phyloP scores from a whole-genome alignment of 768 basidiomycete species.

The Suillus paluster region DNA sequence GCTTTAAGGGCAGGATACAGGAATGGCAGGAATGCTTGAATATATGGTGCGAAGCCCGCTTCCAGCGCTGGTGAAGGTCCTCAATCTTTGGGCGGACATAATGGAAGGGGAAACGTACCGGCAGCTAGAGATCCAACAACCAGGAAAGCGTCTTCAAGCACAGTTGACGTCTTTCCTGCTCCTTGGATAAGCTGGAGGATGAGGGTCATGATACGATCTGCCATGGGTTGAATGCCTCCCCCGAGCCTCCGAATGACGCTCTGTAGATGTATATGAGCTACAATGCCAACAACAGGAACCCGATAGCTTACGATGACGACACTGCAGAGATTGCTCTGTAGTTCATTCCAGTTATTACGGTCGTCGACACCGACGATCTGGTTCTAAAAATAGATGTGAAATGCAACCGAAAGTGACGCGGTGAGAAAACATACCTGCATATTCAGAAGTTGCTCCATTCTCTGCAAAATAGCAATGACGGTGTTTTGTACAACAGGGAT shows the following conservation, averaged over 20 bases:
- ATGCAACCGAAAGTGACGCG: background rate
- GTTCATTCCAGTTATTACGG: constrained; percentile 98
- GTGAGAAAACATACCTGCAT: constrained; percentile 68
- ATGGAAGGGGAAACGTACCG: constrained; percentile 43
- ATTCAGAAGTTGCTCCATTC: constrained; percentile 86
- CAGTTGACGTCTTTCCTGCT: constrained; percentile 90
- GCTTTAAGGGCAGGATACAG: constrained; percentile 88
- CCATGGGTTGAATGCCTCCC: constrained; percentile 81
- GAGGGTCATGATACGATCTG: constrained; percentile 95
- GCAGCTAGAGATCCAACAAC: constrained; percentile 87
- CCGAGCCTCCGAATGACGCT: constrained; percentile 85
- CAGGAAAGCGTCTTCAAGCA: constrained; percentile 96
- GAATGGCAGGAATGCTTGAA: constrained; percentile 82
- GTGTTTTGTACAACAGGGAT: constrained; percentile 84
- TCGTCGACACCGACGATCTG: constrained; percentile 96
- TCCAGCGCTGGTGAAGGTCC: constrained; percentile 64
- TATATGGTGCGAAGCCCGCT: constrained; percentile 77
- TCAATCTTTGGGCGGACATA: constrained; percentile 5
- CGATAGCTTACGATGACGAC: constrained; percentile 73
- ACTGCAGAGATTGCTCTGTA: constrained; percentile 93
- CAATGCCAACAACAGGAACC: background rate
- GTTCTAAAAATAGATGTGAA: constrained; percentile 50
- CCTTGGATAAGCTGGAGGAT: constrained; percentile 82
- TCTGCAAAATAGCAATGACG: constrained; percentile 76
- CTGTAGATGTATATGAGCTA: constrained; percentile 42